Conservation (phyloP, 2,329 filamentous ascomycete species). For the Thielaviopsis ethacetica region DNA sequence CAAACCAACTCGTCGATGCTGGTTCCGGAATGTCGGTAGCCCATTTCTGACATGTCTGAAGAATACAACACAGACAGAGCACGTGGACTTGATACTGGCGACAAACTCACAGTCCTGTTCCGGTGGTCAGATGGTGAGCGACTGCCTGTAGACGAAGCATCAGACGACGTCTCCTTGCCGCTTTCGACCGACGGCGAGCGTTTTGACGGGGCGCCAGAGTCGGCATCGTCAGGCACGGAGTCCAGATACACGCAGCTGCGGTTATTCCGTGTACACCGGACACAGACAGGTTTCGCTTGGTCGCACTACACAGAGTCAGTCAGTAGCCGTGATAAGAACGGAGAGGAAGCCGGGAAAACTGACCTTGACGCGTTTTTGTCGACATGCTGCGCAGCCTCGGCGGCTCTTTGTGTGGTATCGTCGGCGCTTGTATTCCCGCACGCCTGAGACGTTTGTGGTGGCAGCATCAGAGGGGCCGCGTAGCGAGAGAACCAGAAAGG, state of each 20-base stretch:
- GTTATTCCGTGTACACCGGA: conserved; percentile 14
- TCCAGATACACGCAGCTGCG: conserved; percentile 12
- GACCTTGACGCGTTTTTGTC: conserved; percentile 16
- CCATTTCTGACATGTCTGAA: conserved; percentile 5
- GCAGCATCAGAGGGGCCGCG: neutral
- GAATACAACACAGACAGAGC: conserved; percentile 7
- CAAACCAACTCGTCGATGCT: conserved; percentile 8
- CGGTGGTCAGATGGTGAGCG: neutral
- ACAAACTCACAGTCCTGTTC: neutral
- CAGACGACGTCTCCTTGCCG: neutral
- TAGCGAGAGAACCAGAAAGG: conserved; percentile 9
- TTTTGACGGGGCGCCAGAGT: neutral
- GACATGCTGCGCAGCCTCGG: conserved; percentile 14
- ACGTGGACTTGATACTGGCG: conserved; percentile 1
- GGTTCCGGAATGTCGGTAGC: conserved; percentile 3
- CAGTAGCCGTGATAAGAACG: neutral
- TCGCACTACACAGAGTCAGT: conserved; percentile 13
- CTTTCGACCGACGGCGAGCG: neutral
- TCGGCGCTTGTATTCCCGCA: conserved; percentile 11
- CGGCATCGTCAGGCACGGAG: neutral
- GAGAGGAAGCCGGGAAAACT: neutral
- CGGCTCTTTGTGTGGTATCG: conserved; percentile 11
- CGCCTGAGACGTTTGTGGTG: neutral
- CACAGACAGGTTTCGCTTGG: conserved; percentile 14
- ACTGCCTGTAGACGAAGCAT: neutral